phyloP scores from a whole-genome alignment of 805 yeast genomes.

The Hanseniaspora mollemarum region DNA sequence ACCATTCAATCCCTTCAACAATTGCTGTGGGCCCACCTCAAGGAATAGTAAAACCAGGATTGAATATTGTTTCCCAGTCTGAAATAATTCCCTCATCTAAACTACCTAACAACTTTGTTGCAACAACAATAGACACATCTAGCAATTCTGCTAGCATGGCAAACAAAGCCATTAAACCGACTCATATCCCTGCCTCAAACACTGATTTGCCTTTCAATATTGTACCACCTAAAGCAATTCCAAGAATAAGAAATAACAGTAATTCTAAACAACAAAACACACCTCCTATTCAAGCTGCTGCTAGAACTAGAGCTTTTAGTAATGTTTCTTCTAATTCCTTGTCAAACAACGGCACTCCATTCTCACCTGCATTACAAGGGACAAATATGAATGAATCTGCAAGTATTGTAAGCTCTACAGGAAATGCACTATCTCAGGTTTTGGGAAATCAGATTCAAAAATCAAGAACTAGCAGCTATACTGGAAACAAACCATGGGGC shows the following conservation, averaged over 20 bases:
- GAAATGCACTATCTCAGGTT: background rate
- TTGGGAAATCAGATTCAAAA: background rate
- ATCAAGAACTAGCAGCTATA: background rate
- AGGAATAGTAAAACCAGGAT: background rate
- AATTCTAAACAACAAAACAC: background rate
- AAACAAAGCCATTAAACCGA: background rate
- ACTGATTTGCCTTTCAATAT: constrained; percentile 14
- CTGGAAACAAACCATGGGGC: background rate
- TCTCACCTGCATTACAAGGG: background rate
- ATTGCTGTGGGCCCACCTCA: constrained; percentile 19
- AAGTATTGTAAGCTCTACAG: background rate
- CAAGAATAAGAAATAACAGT: background rate
- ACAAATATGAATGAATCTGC: background rate
- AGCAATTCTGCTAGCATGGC: too few relatives aligned
- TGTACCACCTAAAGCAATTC: constrained; percentile 7
- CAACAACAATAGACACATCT: too few relatives aligned
- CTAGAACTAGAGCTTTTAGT: constrained; percentile 22
- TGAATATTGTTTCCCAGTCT: background rate
- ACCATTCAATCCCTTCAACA: background rate
- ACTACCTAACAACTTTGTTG: background rate
- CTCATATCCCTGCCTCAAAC: constrained; percentile 5
- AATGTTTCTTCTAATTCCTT: constrained; percentile 20
- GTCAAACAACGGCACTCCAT: background rate
- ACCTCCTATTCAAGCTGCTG: constrained; percentile 11
- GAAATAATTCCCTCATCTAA: background rate